Evolutionary conservation across 257 asterid species (phyloP), one percentile per base, ranked within the genome.

Genomic region (Orobanche coerulescens): DNA sequence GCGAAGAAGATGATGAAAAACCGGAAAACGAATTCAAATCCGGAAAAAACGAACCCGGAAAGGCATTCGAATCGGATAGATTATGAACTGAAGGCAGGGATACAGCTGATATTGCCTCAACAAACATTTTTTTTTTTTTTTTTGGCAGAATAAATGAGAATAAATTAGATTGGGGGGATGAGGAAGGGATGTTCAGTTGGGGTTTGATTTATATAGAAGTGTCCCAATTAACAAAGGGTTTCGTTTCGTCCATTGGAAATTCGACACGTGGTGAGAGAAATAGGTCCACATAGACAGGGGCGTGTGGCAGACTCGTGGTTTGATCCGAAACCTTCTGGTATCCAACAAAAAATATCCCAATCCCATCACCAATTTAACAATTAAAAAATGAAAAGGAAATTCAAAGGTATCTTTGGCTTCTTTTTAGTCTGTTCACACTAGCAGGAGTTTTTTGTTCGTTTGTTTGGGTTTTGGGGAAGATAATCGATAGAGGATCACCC

Each of bases 31-130:
- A 71, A 4, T 34, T 39, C 31, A 58, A 54, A 6, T 40, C 47
- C 3, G 58, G 58, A 40, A 54, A 48, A 1, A 56, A 57, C 24
- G 69, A 65, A 12, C 36, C 30, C 13, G 39, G 19, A 1, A 56
- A 11, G 16, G 62, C 5, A 19, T 34, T 31, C 12, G 64, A 52
- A 66, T 34, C 66, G 51, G 71, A 33, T 28, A 62, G 30, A 46
- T 58, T 66, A 15, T 36, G 69, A 5, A 49, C 16, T 4, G 79
- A 54, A 26, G 68, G 64, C 19, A 77, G 47, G 14, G 80, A 68
- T 23, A 44, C 74, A 58, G 81, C 82, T 26, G 96, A 78, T 68
- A 80, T 67, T 19, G 88, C 78, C 58, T 76, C 72, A 50, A 74
- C 62, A 61, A 71, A 67, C 88, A 81, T 79, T 25, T 26, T 68